Base-by-base conservation (phyloP, 2,329 filamentous ascomycete species). In the Trichoderma gracile region DNA sequence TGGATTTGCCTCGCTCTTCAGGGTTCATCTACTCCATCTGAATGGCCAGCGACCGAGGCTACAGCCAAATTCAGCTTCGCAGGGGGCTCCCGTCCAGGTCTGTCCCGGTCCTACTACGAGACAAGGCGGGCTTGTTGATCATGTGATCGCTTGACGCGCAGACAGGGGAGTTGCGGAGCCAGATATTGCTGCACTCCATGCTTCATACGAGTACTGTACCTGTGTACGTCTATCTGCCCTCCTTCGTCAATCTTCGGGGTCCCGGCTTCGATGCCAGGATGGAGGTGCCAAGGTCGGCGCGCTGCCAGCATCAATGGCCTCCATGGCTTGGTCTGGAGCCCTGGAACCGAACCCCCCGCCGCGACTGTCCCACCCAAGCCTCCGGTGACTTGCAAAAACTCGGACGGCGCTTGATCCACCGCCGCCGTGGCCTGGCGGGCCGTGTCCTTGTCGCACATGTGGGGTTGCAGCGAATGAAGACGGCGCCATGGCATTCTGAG, bases 371-470 rank as follows among this genome's bases (percentile, higher is more conserved):
- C 63, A 56, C 63, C 43, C 58, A 49, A 43, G 38, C 56, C 50
- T 62, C 63, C 63, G 63, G 42, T 42, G 49, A 61, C 56, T 42
- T 62, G 63, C 63, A 62, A 61, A 43, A 62, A 54, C 50, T 49
- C 63, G 58, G 63, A 43, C 63, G 63, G 63, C 49, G 33, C 27
- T 63, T 56, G 63, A 63, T 56, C 57, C 63, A 65, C 63, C 55
- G 63, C 17, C 63, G 63, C 58, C 58, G 58, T 65, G 49, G 50
- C 59, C 47, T 63, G 42, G 63, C 58, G 63, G 63, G 50, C 57
- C 63, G 63, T 56, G 63, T 63, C 63, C 63, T 55, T 62, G 63
- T 65, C 52, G 60, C 56, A 33, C 46, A 40, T 52, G 63, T 65
- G 63, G 63, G 55, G 63, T 62, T 65, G 50, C 58, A 55, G 30